Base-by-base conservation (phyloP, 2,329 filamentous ascomycete species). In the Coniochaeta hoffmannii region DNA sequence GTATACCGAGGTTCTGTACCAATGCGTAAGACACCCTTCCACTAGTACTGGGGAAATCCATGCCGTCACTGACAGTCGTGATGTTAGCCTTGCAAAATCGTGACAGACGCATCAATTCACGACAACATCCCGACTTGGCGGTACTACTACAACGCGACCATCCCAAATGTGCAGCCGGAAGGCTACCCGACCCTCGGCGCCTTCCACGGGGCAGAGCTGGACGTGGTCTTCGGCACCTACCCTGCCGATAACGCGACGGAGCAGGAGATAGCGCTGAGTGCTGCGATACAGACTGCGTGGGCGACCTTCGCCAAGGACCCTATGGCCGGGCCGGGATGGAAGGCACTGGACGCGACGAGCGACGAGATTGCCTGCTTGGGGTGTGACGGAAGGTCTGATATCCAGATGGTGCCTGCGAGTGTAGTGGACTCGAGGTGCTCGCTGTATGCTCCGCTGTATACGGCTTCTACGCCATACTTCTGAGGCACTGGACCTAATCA, bases 261-360 rank as follows among this genome's bases (percentile, higher is more conserved):
- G 7, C 28, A 32, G 28, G 50, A 52, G 50, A 35, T 15, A 24
- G 50, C 28, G 50, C 12, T 52, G 30, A 52, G 50, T 35, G 17
- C 28, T 32, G 17, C 24, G 15, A 35, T 52, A 35, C 50, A 52
- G 28, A 35, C 50, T 19, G n/a, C 50, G 28, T 52, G 50, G 50
- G 50, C 50, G 10, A 35, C 22, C 50, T 52, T 52, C 15, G 50
- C 31, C n/a, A 52, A 52, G 50, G 31, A 52, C 19, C 50, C 50
- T 17, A 19, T 24, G 50, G 50, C 50, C 34, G 50, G 50, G 10
- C 50, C 50, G 3, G 50, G 50, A 35, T 52, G 50, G 50, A 35
- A 26, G 28, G 28, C 24, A 12, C 9, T 50, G 8, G 24, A 50
- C 44, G 28, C 7, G 19, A 15, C 50, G 28, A 26, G 50, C 19